These are phyloP conservation scores for Kodamaea fungicola DNA, from an alignment of 1,139 yeast species.

Conservation along the genomic window DNA sequence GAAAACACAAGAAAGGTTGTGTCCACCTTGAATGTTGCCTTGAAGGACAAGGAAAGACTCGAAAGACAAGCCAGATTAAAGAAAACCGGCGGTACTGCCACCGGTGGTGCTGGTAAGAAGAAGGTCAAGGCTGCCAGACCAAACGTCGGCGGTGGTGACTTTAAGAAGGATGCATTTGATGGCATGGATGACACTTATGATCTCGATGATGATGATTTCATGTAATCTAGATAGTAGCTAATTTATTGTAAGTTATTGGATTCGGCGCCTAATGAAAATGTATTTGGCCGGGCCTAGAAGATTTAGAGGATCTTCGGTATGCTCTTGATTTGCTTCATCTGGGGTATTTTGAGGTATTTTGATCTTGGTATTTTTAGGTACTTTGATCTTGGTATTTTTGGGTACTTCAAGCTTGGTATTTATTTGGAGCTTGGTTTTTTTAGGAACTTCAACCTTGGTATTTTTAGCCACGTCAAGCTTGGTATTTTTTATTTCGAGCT, in stretches of 20 bases:
- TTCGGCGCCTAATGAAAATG: slow-evolving; percentile 2
- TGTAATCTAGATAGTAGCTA: slow-evolving; percentile 45
- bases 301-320: slow-evolving; percentile 4
- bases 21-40: slow-evolving; percentile 76
- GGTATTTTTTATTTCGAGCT: too few species aligned
- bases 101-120: slow-evolving; percentile 95
- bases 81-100: slow-evolving; percentile 79
- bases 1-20: slow-evolving; percentile 85
- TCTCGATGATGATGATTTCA: slow-evolving; percentile 78
- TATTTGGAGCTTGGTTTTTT: too few species aligned
- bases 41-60: slow-evolving; percentile 83
- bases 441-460: too few species aligned
- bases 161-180: slow-evolving; percentile 73
- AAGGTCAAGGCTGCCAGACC: slow-evolving; percentile 81
- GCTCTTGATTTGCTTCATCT: not conserved
- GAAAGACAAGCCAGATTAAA: slow-evolving; percentile 83
- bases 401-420: too few species aligned
- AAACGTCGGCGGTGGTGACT: slow-evolving; percentile 64
- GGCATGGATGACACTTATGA: slow-evolving; percentile 50
- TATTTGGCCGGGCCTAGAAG: slow-evolving; percentile 6
- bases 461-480: too few species aligned
- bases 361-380: not conserved
- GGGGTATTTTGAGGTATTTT: not conserved
- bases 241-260: not conserved
- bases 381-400: too few species aligned